Conservation (phyloP, 768 basidiomycete species). For the Dioszegia hungarica region DNA sequence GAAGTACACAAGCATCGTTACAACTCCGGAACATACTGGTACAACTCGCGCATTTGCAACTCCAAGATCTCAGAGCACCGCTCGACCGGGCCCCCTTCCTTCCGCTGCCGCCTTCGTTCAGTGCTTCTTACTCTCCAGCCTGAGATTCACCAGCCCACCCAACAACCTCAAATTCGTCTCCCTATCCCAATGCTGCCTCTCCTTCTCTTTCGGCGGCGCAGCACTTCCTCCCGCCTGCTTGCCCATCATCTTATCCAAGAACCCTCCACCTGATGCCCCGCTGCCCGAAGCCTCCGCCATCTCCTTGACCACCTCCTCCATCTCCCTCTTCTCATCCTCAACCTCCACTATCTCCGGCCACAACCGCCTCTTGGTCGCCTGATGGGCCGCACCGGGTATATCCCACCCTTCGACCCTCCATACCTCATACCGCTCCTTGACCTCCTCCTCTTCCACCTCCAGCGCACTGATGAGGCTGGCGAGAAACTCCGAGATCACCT, state of each 20-base stretch:
- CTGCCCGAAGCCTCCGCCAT: neutral
- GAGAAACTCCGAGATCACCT: neutral
- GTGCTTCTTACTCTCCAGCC: conserved; percentile 31
- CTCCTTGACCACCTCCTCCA: neutral
- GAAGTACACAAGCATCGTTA: no score
- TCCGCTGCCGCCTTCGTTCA: no score
- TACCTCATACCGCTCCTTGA: neutral
- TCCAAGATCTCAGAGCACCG: no score
- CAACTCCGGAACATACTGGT: no score
- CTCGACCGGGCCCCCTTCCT: no score
- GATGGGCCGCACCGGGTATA: neutral
- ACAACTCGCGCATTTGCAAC: no score
- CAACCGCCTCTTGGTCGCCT: neutral
- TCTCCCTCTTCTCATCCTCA: neutral
- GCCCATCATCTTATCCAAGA: neutral
- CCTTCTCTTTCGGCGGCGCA: neutral
- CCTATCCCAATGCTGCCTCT: conserved; percentile 25
- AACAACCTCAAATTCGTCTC: conserved; percentile 36
- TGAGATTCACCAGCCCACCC: conserved; percentile 31
- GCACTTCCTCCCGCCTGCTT: neutral
- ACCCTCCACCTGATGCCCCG: neutral
- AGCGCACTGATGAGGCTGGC: neutral
- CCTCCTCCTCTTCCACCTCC: neutral
- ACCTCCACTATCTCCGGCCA: neutral
- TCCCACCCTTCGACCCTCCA: conserved; percentile 2